Conservation (phyloP, 164 flowering plant genomes). For the Hamamelis virginiana region DNA sequence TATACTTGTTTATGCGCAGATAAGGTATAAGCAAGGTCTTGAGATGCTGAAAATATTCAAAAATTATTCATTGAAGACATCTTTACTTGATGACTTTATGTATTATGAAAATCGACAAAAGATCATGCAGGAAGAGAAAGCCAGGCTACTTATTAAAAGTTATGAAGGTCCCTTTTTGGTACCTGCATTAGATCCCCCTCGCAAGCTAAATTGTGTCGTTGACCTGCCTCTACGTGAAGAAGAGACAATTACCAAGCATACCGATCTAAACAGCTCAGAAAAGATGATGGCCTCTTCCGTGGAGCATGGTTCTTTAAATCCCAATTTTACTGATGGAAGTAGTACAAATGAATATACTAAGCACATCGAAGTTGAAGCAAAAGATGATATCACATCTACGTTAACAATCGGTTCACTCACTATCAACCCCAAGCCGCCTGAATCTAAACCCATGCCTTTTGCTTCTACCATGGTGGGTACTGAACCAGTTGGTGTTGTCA, state of each 20-base stretch:
- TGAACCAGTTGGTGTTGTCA: slow-evolving; percentile 37
- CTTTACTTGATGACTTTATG: slow-evolving; percentile 70
- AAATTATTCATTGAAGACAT: slow-evolving; percentile 43
- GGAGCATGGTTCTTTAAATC: slow-evolving; percentile 18
- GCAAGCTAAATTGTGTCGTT: slow-evolving; percentile 23
- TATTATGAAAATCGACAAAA: slow-evolving; percentile 71
- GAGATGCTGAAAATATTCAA: slow-evolving; percentile 78
- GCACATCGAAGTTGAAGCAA: slow-evolving; percentile 18
- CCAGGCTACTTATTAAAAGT: slow-evolving; percentile 39
- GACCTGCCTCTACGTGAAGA: slow-evolving; percentile 22
- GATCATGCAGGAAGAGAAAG: slow-evolving; percentile 60
- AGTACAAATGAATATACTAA: slow-evolving; percentile 10
- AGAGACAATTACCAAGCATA: slow-evolving; percentile 16
- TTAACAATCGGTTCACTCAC: slow-evolving; percentile 53
- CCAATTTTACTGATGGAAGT: slow-evolving; percentile 1
- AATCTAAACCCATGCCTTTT: slow-evolving; percentile 9
- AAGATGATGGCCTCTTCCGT: slow-evolving; percentile 5
- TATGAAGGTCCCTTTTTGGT: slow-evolving; percentile 34
- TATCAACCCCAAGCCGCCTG: slow-evolving; percentile 33
- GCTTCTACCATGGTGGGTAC: background rate
- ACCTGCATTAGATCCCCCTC: slow-evolving; percentile 40
- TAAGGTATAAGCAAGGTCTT: slow-evolving; percentile 55
- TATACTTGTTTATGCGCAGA: slow-evolving; percentile 37
- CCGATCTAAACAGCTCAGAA: slow-evolving; percentile 15
- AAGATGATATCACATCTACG: slow-evolving; percentile 26